Evolutionary conservation across 2,329 filamentous ascomycete genomes (phyloP).

Genomic region (Cryphonectria radicalis): DNA sequence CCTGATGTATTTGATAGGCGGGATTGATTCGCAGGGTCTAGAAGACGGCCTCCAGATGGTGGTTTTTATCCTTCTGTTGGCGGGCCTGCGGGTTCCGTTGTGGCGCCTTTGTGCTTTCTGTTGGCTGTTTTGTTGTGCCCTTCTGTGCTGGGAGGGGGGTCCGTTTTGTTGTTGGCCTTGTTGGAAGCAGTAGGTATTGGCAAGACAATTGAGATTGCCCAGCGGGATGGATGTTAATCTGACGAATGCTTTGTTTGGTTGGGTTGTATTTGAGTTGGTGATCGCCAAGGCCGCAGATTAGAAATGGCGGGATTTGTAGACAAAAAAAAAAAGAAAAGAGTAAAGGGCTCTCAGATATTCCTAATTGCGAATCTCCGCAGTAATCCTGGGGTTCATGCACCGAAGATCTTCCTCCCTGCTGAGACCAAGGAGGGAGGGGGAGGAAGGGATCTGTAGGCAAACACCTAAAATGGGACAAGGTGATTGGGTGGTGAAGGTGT

Average conservation of each 20-base stretch:
- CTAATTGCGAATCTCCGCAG: slow-evolving; percentile 12
- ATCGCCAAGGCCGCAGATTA: not conserved
- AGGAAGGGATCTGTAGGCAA: not conserved
- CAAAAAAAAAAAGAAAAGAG: too few species aligned
- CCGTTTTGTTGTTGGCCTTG: not conserved
- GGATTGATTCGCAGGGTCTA: slow-evolving; percentile 2
- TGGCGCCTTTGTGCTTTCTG: not conserved
- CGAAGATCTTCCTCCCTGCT: not conserved
- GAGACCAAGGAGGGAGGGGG: not conserved
- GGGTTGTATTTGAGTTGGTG: not conserved
- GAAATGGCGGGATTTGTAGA: not conserved
- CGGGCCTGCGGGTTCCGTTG: not conserved
- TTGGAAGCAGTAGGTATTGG: too few species aligned
- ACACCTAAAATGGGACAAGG: not conserved
- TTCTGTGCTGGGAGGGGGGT: not conserved
- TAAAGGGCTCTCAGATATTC: not conserved
- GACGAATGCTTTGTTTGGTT: not conserved
- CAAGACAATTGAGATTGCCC: not conserved
- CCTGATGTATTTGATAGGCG: not conserved
- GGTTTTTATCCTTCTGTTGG: not conserved
- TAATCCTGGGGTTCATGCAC: slow-evolving; percentile 1
- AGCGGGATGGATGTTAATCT: not conserved
- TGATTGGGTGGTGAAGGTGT: not conserved
- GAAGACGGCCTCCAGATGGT: not conserved
- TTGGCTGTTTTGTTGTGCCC: not conserved